Base-by-base conservation (phyloP, 169 alveolate genomes). In the Plasmodium gallinaceum region DNA sequence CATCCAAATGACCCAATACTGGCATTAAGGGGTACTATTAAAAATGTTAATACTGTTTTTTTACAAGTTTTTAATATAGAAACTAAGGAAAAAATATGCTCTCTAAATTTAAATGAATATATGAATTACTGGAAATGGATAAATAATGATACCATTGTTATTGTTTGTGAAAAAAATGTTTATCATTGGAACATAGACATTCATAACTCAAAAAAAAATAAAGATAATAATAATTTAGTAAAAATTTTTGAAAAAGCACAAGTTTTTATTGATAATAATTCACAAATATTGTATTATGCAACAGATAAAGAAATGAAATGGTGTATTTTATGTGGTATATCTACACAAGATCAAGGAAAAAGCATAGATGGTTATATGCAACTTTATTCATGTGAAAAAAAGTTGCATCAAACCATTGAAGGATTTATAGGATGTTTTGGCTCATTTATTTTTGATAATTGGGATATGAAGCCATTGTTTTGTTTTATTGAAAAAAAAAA, bases 91-190 rank as follows among this genome's bases (percentile, higher is more conserved):
- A 98, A 97, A 95, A 90, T 98, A 58, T 98, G 98, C 76, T 96
- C 97, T 83, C 92, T 95, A 66, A 97, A 96, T 74, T 94, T 98
- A 86, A 95, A 96, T 88, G 99, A 97, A 87, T 88, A 94, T 14
- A 96, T 98, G 20, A 96, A 95, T 12, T 98, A 94, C 92, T 98
- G 99, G 99, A 96, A 94, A 72, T 98, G 99, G 99, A 94, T 98
- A 14, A 91, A 95, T 61, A 85, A 91, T 37, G 94, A 95, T 46
- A 96, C 96, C 16, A 95, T 98, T 52, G 99, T 98, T 5, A 78
- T 96, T 62, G 98, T 98, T 57, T 97, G 99, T 26, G 96, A 97
- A 61, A 91, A 94, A 24, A 94, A 97, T 26, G 98, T 98, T 26
- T 98, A 97, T 94, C 99, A 97, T 88, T 96, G 98, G 98, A 83